These are phyloP conservation scores for Leccinum rimulosum DNA, from an alignment of 768 basidiomycete species.

Conservation along the genomic window DNA sequence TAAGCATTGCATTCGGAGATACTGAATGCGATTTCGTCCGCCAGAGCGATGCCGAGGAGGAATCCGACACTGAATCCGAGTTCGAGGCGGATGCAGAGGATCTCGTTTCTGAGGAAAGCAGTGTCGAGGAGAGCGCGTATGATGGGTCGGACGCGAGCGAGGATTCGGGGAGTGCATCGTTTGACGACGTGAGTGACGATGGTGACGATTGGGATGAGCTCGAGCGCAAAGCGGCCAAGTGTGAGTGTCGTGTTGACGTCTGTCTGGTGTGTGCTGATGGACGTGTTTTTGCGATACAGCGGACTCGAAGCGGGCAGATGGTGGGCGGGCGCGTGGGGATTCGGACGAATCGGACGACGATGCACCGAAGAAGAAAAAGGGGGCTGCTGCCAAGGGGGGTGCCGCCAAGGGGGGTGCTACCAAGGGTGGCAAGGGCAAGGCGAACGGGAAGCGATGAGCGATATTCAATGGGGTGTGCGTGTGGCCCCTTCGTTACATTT, in stretches of 20 bases:
- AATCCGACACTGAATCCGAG: conserved; percentile 65
- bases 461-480: not conserved
- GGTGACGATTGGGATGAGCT: conserved; percentile 97
- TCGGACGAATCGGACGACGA: conserved; percentile 55
- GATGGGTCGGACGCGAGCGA: conserved; percentile 52
- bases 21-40: conserved; percentile 41
- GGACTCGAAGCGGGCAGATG: conserved; percentile 47
- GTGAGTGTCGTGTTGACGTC: conserved; percentile 35
- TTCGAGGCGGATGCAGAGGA: conserved; percentile 53
- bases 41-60: conserved; percentile 59
- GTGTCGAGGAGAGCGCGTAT: conserved; percentile 54
- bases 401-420: conserved; percentile 17
- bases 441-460: conserved; percentile 40
- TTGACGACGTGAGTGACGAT: conserved; percentile 60
- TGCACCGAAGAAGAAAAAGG: conserved; percentile 45
- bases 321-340: conserved; percentile 38
- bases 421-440: conserved; percentile 36
- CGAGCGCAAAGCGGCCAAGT: conserved; percentile 88
- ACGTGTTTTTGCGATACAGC: conserved; percentile 29
- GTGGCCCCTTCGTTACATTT: not conserved
- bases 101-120: conserved; percentile 39
- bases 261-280: not conserved
- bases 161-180: conserved; percentile 67
- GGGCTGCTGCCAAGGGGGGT: conserved; percentile 18
- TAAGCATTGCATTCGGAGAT: not conserved